Evolutionary conservation across 2,329 filamentous ascomycete species (phyloP).

Genomic region (Aureobasidium uvarum): DNA sequence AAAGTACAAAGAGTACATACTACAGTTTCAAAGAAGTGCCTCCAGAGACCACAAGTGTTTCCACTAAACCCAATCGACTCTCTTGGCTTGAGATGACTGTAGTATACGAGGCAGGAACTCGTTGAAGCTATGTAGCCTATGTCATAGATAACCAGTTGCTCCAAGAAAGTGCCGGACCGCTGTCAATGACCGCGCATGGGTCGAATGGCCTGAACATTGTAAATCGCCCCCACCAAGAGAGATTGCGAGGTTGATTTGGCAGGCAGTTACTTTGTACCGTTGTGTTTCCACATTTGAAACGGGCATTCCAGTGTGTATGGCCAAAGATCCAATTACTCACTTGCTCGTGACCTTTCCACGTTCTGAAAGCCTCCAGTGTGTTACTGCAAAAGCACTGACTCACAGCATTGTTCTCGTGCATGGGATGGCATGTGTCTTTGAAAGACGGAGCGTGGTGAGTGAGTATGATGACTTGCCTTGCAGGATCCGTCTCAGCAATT

Average conservation of each 20-base stretch:
- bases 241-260: constrained; percentile 31
- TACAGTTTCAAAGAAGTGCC: background rate
- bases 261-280: constrained; percentile 41
- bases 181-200: constrained; percentile 23
- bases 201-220: constrained; percentile 31
- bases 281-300: constrained; percentile 37
- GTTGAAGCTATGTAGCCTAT: background rate
- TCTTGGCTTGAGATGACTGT: background rate
- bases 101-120: background rate
- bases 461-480: constrained; percentile 40
- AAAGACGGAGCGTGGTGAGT: constrained; percentile 59
- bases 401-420: constrained; percentile 47
- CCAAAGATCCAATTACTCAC: constrained; percentile 48
- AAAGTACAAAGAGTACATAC: background rate
- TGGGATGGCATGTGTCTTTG: constrained; percentile 49
- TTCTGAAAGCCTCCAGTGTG: constrained; percentile 37
- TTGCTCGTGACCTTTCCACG: constrained; percentile 25
- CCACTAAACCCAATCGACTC: background rate
- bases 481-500: constrained; percentile 20
- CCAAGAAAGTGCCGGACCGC: background rate
- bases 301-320: constrained; percentile 46
- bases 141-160: background rate
- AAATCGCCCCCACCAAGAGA: constrained; percentile 32
- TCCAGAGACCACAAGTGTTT: background rate
- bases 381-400: constrained; percentile 54